These are phyloP conservation scores for Phyllosticta paracitricarpa DNA, from an alignment of 2,329 filamentous ascomycete genomes.

Conservation along the genomic window DNA sequence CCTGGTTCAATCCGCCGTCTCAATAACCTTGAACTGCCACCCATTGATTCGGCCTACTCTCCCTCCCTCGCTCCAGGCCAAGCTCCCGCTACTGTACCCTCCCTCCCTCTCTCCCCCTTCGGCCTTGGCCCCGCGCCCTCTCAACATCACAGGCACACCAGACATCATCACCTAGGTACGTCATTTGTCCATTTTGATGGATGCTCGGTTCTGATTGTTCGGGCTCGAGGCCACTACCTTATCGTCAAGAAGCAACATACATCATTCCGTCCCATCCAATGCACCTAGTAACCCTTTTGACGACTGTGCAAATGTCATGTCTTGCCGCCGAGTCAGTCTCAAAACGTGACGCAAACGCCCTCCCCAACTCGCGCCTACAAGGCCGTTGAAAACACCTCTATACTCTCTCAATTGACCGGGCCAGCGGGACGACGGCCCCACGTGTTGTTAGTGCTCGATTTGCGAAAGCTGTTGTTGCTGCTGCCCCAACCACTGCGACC, in stretches of 20 bases:
- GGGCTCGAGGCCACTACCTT: background rate
- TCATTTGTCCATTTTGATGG: background rate
- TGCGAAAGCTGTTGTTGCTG: conserved; percentile 7
- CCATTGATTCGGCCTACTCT: background rate
- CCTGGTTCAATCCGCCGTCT: background rate
- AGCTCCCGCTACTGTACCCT: background rate
- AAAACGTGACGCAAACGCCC: conserved; percentile 9
- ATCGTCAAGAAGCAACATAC: background rate
- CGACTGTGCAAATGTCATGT: background rate
- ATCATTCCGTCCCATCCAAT: background rate
- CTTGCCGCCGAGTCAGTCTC: conserved; percentile 5
- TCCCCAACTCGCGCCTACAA: conserved; percentile 3
- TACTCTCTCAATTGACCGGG: conserved; percentile 1
- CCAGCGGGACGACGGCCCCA: conserved; percentile 5
- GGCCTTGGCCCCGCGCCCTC: background rate
- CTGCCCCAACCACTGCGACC: background rate
- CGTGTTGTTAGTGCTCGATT: background rate
- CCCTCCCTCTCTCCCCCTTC: background rate
- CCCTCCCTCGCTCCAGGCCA: background rate
- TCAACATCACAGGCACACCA: too few relatives aligned
- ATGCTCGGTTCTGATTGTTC: background rate
- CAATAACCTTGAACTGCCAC: background rate
- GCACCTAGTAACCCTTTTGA: background rate
- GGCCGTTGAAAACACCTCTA: background rate
- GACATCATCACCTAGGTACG: background rate